Evolutionary conservation across 306 rosid species (phyloP).

Genomic region (Quercus bicolor): DNA sequence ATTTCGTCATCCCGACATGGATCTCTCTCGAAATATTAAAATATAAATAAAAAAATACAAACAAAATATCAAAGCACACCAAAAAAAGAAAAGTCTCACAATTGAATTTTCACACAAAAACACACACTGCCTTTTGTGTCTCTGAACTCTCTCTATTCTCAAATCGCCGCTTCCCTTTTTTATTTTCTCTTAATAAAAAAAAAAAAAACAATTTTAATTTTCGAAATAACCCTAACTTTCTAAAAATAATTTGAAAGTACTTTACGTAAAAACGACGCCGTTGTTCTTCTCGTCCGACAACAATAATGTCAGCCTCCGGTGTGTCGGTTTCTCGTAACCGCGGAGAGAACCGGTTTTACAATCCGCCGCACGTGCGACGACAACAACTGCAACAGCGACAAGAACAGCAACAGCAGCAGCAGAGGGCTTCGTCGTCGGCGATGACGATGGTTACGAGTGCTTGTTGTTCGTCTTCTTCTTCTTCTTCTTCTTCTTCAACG

Average conservation of each 20-base stretch:
- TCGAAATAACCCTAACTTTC: background rate
- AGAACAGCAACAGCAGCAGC: conserved; percentile 24
- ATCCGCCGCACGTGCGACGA: conserved; percentile 79
- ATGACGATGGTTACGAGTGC: conserved; percentile 22
- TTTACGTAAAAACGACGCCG: background rate
- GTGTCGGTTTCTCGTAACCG: conserved; percentile 61
- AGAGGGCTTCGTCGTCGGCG: conserved; percentile 16
- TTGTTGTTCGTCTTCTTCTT: conserved; percentile 31
- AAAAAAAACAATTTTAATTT: too few species aligned
- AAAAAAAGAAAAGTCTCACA: too few species aligned
- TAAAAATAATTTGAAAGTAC: background rate
- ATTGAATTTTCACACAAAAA: too few species aligned
- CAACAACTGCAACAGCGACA: conserved; percentile 25
- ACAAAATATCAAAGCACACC: too few species aligned
- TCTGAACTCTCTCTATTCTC: too few species aligned
- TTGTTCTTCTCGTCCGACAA: background rate
- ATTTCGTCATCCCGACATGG: too few species aligned
- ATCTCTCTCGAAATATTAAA: too few species aligned
- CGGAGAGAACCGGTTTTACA: conserved; percentile 74
- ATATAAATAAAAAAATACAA: too few species aligned
- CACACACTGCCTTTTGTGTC: too few species aligned
- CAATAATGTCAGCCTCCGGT: conserved; percentile 65
- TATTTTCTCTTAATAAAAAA: too few species aligned
- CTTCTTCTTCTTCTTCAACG: background rate
- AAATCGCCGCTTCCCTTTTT: too few species aligned